Conservation (phyloP, 345 rosid species). For the Litchi chinensis region DNA sequence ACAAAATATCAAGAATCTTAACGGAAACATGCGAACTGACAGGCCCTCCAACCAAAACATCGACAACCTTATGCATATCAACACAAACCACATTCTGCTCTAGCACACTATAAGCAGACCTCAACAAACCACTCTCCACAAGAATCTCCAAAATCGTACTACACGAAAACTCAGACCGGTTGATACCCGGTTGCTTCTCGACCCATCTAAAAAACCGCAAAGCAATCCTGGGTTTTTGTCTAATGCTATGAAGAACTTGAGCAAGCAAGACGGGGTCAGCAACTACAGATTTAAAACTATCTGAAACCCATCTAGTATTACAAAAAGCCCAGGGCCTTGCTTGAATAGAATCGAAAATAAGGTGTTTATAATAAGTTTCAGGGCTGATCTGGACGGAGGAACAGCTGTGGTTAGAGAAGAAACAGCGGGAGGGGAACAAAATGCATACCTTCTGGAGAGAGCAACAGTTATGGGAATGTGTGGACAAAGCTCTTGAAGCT, state of each 20-base stretch:
- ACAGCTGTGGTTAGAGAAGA: constrained; percentile 25
- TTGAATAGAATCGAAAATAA: constrained; percentile 45
- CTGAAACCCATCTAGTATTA: constrained; percentile 44
- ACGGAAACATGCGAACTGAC: constrained; percentile 30
- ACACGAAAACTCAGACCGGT: constrained; percentile 41
- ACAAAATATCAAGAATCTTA: constrained; percentile 56
- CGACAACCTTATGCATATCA: constrained; percentile 53
- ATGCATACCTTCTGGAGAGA: constrained; percentile 37
- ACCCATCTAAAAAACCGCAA: constrained; percentile 61
- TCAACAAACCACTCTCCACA: constrained; percentile 48
- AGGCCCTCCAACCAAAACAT: constrained; percentile 45
- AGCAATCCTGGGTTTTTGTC: constrained; percentile 56
- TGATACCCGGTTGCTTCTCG: constrained; percentile 50
- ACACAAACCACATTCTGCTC: constrained; percentile 42
- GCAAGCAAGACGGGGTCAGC: constrained; percentile 53
- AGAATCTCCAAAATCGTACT: constrained; percentile 57
- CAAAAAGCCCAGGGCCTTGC: constrained; percentile 39
- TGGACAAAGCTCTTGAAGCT: constrained; percentile 58
- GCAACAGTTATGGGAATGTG: constrained; percentile 20
- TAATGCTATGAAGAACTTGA: constrained; percentile 48
- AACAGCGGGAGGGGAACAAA: constrained; percentile 32
- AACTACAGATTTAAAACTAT: constrained; percentile 43
- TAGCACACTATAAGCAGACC: constrained; percentile 54
- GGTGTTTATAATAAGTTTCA: constrained; percentile 50
- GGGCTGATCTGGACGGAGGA: constrained; percentile 8